A percentile compares a stretch with the other conserved stretches of the same genome.
These are phyloP conservation scores for Gloeopeniophorella convolvens DNA, from an alignment of 768 basidiomycete genomes.

Conservation along the genomic window DNA sequence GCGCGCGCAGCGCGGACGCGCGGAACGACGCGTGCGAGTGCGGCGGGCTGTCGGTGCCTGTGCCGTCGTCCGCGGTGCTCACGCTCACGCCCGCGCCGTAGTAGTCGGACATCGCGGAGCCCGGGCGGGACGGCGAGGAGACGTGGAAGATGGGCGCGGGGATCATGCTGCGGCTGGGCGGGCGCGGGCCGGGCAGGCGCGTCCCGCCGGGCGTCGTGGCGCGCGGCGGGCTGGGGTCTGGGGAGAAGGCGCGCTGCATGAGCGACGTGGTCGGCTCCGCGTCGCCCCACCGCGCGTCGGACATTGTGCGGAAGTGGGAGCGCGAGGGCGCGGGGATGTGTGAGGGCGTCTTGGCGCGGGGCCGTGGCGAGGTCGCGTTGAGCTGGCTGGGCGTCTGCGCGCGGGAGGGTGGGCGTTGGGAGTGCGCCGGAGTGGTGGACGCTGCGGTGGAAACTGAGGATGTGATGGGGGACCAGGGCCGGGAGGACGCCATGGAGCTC, in stretches of 20 bases:
- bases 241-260: constrained; percentile 61
- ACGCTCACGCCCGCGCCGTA: too few relatives aligned
- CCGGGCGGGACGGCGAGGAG: constrained; percentile 62
- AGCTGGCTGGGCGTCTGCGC: constrained; percentile 49
- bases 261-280: constrained; percentile 38
- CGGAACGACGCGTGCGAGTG: constrained; percentile 33
- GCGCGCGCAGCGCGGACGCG: constrained; percentile 41
- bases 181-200: constrained; percentile 52
- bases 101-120: constrained; percentile 65
- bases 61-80: too few relatives aligned
- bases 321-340: constrained; percentile 63
- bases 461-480: constrained; percentile 20
- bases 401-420: constrained; percentile 43
- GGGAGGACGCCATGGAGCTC: constrained; percentile 21
- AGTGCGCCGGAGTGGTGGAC: constrained; percentile 36
- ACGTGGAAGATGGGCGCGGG: constrained; percentile 71
- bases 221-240: constrained; percentile 35
- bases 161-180: constrained; percentile 80
- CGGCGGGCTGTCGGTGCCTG: constrained; percentile 8
- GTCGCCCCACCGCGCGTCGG: constrained; percentile 42
- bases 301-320: constrained; percentile 39
- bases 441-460: constrained; percentile 19
- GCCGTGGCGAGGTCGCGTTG: constrained; percentile 45
- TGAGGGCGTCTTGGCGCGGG: constrained; percentile 73
- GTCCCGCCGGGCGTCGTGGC: constrained; percentile 37